Base-by-base conservation (phyloP, 805 yeast species). In the Metschnikowia picachoensis region DNA sequence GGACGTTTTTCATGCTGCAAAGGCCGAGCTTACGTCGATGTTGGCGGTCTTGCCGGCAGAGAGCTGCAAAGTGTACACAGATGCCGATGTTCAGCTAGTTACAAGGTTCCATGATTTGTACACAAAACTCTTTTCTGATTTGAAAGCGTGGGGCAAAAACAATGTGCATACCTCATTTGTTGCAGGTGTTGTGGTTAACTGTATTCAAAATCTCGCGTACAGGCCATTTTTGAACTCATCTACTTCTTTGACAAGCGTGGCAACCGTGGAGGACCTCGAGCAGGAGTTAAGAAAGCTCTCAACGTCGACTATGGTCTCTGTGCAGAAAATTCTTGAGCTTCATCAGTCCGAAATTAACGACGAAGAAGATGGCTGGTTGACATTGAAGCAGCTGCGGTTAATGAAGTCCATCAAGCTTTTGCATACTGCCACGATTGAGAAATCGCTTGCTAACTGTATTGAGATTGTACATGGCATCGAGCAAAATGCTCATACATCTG, bases 311-410 rank as follows among this genome's bases (percentile, higher is more conserved):
- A 65, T 90, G 44, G 70, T 91, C 29, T 75, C 84, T 0, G 76
- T 86, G 53, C 97, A 91, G 64, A 77, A 78, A 49, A 64, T 77
- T 8, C 66, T 68, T 39, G 78, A 69, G 30, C 52, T 59, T 10
- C 72, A 72, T 41, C 52, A 56, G 27, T 63, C 57, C 4, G 62
- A 52, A 2, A 55, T 79, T 2, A 51, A 63, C 1, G 77, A 68
- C 16, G 81, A 76, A 15, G 64, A 61, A 25, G 91, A 86, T 48
- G 70, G 73, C n/a, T 91, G 96, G 96, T 71, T 88, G 30, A 61
- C 70, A 4, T 45, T 57, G 1, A 53, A 81, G 1, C 83, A 83
- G 47, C 73, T 68, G 36, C 69, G 73, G 35, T 53, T 79, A 3
- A 58, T 64, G 16, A 64, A 62, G 14, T 65, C 74, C 39, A 56